These are phyloP conservation scores for Heliocybe sulcata DNA, from an alignment of 1,284 basidiomycete species.

Conservation along the genomic window DNA sequence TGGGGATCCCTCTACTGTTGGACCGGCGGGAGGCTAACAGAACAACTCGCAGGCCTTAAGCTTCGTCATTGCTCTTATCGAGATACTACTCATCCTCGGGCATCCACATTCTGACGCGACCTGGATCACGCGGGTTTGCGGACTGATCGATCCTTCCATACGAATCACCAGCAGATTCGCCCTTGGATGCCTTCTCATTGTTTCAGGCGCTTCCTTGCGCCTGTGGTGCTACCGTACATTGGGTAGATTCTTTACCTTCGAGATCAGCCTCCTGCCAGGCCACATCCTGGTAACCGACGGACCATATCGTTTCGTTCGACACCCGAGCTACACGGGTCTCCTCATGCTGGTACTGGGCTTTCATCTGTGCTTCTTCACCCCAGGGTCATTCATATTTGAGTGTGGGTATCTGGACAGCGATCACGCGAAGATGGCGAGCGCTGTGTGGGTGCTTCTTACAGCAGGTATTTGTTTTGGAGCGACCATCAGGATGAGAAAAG, in stretches of 20 bases:
- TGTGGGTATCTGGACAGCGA: neutral
- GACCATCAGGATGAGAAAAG: neutral
- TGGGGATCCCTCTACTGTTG: no score
- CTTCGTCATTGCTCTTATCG: neutral
- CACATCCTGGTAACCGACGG: neutral
- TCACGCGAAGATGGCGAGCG: neutral
- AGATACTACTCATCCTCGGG: neutral
- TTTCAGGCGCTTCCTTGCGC: neutral
- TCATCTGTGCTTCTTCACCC: neutral
- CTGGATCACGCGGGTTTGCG: no score
- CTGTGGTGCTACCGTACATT: neutral
- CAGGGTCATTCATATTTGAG: neutral
- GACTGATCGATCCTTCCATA: neutral
- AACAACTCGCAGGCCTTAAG: neutral
- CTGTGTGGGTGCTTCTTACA: neutral
- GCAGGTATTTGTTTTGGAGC: neutral
- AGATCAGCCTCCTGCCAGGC: neutral
- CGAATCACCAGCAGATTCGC: neutral
- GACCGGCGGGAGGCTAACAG: neutral
- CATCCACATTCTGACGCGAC: no score
- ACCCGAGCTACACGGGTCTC: constrained; percentile 3
- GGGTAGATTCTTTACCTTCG: constrained; percentile 2
- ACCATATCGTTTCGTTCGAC: neutral
- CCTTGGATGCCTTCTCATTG: neutral
- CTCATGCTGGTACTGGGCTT: neutral